Evolutionary conservation across 257 asterid genomes (phyloP).

Genomic region (Avicennia marina): DNA sequence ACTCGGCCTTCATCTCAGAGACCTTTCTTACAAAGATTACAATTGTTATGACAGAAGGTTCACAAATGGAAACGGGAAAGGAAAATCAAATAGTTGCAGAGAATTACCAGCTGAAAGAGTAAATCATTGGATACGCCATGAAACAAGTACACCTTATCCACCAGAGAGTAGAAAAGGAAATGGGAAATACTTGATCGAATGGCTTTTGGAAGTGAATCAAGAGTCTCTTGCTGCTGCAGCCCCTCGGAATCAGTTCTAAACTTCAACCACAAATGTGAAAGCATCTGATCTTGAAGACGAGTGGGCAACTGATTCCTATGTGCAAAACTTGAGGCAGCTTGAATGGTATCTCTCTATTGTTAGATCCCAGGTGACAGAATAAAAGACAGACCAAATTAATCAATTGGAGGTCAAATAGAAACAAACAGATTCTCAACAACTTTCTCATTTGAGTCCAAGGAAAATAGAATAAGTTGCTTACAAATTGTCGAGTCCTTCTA

Average conservation of each 20-base stretch:
- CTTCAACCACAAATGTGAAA: conserved; percentile 50
- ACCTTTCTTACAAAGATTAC: conserved; percentile 26
- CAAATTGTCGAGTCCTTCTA: conserved; percentile 44
- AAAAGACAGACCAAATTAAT: not conserved
- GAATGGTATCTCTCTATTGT: conserved; percentile 52
- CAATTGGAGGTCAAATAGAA: not conserved
- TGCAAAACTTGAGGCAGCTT: conserved; percentile 50
- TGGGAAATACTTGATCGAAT: conserved; percentile 46
- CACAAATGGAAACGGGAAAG: not conserved
- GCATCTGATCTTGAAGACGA: conserved; percentile 59
- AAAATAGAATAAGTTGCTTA: conserved; percentile 29
- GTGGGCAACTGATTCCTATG: conserved; percentile 48
- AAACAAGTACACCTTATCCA: conserved; percentile 52
- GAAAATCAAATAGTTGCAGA: not conserved
- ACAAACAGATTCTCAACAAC: no score
- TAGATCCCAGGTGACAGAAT: not conserved
- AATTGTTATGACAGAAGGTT: not conserved
- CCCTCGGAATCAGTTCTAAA: conserved; percentile 55
- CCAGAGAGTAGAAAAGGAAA: conserved; percentile 43
- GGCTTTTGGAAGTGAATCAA: conserved; percentile 53
- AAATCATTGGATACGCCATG: conserved; percentile 52
- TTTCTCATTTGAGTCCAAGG: not conserved
- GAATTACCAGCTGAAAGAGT: conserved; percentile 49
- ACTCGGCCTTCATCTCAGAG: conserved; percentile 61
- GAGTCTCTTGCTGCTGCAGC: conserved; percentile 50